A percentile compares a stretch with the other conserved stretches of the same genome.
Conservation (phyloP, 352 stramenopile species). For the Phytophthora uliginosa region DNA sequence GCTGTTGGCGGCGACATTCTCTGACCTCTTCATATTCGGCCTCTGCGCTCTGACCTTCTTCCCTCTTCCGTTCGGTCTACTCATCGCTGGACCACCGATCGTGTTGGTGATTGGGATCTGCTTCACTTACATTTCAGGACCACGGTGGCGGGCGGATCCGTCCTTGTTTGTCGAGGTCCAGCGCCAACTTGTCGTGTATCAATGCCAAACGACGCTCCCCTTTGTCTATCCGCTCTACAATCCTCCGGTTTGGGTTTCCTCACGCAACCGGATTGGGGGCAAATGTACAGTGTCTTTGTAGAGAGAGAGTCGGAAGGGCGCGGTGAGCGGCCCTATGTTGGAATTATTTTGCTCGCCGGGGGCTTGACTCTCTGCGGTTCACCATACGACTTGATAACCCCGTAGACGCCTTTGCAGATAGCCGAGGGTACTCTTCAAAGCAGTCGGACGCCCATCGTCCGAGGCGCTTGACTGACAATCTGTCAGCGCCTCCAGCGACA, state of each 20-base stretch:
- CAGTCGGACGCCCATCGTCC: slow-evolving; percentile 20
- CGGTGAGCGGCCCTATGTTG: slow-evolving; percentile 17
- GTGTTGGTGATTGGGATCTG: slow-evolving; percentile 15
- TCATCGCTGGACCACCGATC: slow-evolving; percentile 27
- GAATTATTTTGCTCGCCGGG: slow-evolving; percentile 4
- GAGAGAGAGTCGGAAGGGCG: no score
- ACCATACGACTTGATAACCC: slow-evolving; percentile 23
- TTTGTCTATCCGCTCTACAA: slow-evolving; percentile 61
- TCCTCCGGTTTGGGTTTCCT: slow-evolving; percentile 50
- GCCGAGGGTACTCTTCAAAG: slow-evolving; percentile 27
- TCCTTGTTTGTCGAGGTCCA: slow-evolving; percentile 23
- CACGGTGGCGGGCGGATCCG: slow-evolving; percentile 13
- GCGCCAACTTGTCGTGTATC: slow-evolving; percentile 23
- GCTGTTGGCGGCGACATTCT: slow-evolving; percentile 13
- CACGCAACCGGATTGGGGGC: no score
- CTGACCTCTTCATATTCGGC: slow-evolving; percentile 21
- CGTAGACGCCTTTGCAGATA: slow-evolving; percentile 7
- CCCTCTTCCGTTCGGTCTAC: slow-evolving; percentile 50
- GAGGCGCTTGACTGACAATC: slow-evolving; percentile 23
- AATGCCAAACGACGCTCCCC: slow-evolving; percentile 24
- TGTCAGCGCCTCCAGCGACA: slow-evolving; percentile 11
- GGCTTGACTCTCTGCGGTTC: slow-evolving; percentile 8
- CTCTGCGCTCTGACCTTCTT: slow-evolving; percentile 37
- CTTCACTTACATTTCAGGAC: slow-evolving; percentile 27
- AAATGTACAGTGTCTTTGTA: no score